Evolutionary conservation across 2,329 filamentous ascomycete species (phyloP).

Genomic region (Pleomassaria siparia): DNA sequence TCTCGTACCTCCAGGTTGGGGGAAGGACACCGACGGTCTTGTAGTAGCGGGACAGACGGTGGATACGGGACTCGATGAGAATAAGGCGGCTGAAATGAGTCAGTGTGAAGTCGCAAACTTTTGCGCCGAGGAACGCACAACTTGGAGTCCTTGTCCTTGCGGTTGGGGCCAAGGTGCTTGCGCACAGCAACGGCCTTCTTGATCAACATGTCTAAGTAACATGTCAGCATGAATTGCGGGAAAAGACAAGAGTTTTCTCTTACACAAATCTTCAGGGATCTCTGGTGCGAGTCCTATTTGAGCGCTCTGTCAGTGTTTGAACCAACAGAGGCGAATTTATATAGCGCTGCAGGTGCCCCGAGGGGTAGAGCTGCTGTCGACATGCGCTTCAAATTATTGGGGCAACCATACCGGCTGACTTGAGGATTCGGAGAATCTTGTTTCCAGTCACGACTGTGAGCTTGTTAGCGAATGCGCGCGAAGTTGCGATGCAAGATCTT

Average conservation of each 20-base stretch:
- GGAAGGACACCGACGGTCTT: constrained; percentile 85
- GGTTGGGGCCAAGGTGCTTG: constrained; percentile 99
- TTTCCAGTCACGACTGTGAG: constrained; percentile 69
- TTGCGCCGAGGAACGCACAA: constrained; percentile 53
- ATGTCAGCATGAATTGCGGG: too few species aligned
- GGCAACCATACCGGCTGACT: constrained; percentile 84
- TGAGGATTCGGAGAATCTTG: constrained; percentile 99
- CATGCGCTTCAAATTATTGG: constrained; percentile 46
- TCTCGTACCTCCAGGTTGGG: constrained; percentile 99
- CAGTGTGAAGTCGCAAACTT: constrained; percentile 2
- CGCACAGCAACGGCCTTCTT: constrained; percentile 94
- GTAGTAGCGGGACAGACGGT: constrained; percentile 99
- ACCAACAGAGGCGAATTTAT: constrained; percentile 49
- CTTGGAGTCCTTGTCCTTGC: constrained; percentile 99
- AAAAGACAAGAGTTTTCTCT: too few species aligned
- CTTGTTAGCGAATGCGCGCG: constrained; percentile 12
- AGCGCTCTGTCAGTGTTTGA: constrained; percentile 40
- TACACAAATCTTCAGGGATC: constrained; percentile 98
- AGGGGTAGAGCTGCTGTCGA: constrained; percentile 36
- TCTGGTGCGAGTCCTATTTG: constrained; percentile 89
- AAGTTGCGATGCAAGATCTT: constrained; percentile 45
- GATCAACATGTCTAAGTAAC: constrained; percentile 99
- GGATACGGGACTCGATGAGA: constrained; percentile 99
- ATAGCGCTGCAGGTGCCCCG: constrained; percentile 68
- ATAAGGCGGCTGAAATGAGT: constrained; percentile 71